phyloP scores from a whole-genome alignment of 768 basidiomycete genomes.

The Hemileccinum rubropunctum region DNA sequence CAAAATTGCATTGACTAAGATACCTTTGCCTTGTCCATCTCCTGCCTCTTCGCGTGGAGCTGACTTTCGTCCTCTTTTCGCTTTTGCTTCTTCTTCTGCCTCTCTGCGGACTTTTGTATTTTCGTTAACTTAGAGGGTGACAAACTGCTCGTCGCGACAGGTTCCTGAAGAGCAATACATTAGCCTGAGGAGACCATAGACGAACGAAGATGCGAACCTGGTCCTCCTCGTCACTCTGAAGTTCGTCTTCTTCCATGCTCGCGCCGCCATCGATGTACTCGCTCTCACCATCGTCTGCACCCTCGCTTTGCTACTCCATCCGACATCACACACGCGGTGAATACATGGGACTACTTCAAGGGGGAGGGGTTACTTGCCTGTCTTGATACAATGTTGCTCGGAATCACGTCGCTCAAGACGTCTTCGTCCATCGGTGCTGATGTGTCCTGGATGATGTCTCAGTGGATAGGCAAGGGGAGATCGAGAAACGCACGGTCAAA shows the following conservation, averaged over 20 bases:
- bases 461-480: background rate
- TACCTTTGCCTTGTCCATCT: conserved; percentile 89
- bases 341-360: conserved; percentile 2
- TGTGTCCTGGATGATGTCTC: conserved; percentile 12
- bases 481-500: conserved; percentile 18
- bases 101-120: conserved; percentile 37
- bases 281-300: conserved; percentile 66
- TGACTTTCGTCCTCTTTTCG: conserved; percentile 71
- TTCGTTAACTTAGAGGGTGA: conserved; percentile 34
- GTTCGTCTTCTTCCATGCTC: conserved; percentile 59
- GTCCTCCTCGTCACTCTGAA: conserved; percentile 52
- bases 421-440: conserved; percentile 57
- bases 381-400: conserved; percentile 87
- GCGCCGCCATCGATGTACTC: conserved; percentile 60
- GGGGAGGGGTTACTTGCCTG: conserved; percentile 48
- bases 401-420: conserved; percentile 86
- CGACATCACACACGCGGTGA: conserved; percentile 5
- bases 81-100: conserved; percentile 46
- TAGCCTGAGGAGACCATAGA: conserved; percentile 2
- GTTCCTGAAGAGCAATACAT: conserved; percentile 10
- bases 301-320: conserved; percentile 57
- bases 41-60: conserved; percentile 67
- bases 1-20: conserved; percentile 2
- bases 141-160: conserved; percentile 20
- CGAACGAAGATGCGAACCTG: conserved; percentile 20